Evolutionary conservation across 768 basidiomycete genomes (phyloP).

Genomic region (Kwoniella bestiolae): DNA sequence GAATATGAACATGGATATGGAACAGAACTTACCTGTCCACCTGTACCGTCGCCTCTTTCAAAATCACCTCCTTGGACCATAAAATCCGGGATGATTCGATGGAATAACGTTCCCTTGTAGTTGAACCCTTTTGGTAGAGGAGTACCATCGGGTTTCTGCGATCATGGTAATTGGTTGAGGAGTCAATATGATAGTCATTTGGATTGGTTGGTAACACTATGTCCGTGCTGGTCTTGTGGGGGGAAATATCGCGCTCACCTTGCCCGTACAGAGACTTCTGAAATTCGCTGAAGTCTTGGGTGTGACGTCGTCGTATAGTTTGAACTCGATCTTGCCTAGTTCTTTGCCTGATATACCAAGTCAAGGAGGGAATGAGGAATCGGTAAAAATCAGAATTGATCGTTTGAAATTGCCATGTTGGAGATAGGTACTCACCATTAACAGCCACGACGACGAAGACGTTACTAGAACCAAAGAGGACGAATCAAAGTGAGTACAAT

Average conservation of each 20-base stretch:
- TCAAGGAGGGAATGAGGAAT: neutral
- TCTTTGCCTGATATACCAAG: conserved; percentile 43
- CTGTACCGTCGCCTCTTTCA: conserved; percentile 61
- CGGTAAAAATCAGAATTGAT: neutral
- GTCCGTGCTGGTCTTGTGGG: too few relatives aligned
- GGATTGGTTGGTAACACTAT: too few relatives aligned
- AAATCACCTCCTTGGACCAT: conserved; percentile 69
- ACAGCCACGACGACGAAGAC: conserved; percentile 53
- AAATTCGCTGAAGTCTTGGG: conserved; percentile 65
- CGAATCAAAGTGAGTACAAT: too few relatives aligned
- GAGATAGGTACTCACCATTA: conserved; percentile 38
- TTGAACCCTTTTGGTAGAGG: conserved; percentile 63
- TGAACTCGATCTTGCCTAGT: conserved; percentile 65
- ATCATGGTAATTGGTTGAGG: conserved; percentile 61
- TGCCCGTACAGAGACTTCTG: conserved; percentile 74
- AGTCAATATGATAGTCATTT: too few relatives aligned
- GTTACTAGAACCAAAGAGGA: conserved; percentile 34
- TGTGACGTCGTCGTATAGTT: conserved; percentile 73
- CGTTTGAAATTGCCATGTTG: neutral
- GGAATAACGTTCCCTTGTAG: conserved; percentile 72
- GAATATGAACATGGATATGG: neutral
- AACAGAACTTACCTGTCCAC: conserved; percentile 44
- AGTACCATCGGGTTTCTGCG: conserved; percentile 39
- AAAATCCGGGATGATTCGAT: conserved; percentile 64
- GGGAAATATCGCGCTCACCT: conserved; percentile 39